Evolutionary conservation across 139 green algal species (phyloP), one percentile per base, ranked within the genome.

Genomic region (Chlamydomonas schloesseri): DNA sequence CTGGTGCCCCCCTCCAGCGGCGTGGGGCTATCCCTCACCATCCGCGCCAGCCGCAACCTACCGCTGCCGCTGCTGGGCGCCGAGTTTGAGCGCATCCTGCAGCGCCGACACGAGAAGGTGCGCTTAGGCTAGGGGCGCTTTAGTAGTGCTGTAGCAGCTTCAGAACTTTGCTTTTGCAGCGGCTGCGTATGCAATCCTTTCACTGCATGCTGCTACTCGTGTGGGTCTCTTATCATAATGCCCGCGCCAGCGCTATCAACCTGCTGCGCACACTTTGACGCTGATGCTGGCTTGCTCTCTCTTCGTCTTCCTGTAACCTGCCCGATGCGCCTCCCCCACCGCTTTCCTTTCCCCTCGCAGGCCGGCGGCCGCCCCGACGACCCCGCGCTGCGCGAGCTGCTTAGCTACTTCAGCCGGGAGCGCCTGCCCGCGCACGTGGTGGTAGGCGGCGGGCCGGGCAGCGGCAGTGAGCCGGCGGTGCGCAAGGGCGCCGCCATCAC

Each of bases 1-100:
- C 28, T 93, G 33, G 77, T 82, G 36, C 34, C 60, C 0, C n/a
- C 64, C 42, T 21, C 26, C 58, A 70, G 74, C 37, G 87, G 90
- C 42, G 87, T 97, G 26, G 67, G 88, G 37, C 93, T 95, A 90
- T 91, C 89, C 1, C 86, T 97, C 26, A 81, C 94, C 18, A 88
- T 97, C 60, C 89, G 91, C 8, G 91, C 94, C 1, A 82, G 89
- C n/a, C 89, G 93, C 53, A 92, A 93, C 42, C 80, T 97, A 57
- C 94, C 94, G 26, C 86, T 97, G 46, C 33, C 76, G 17, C 36
- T 94, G 81, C 88, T 97, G 76, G 37, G 73, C 5, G 80, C 81
- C 0, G 94, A 97, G 86, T 95, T 96, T 72, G 83, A 93, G 77
- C 85, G 81, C 28, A 94, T 97, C 47, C 87, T 96, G 42, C 86